Base-by-base conservation (phyloP, 2,329 filamentous ascomycete genomes). In the Penicillium sp. region DNA sequence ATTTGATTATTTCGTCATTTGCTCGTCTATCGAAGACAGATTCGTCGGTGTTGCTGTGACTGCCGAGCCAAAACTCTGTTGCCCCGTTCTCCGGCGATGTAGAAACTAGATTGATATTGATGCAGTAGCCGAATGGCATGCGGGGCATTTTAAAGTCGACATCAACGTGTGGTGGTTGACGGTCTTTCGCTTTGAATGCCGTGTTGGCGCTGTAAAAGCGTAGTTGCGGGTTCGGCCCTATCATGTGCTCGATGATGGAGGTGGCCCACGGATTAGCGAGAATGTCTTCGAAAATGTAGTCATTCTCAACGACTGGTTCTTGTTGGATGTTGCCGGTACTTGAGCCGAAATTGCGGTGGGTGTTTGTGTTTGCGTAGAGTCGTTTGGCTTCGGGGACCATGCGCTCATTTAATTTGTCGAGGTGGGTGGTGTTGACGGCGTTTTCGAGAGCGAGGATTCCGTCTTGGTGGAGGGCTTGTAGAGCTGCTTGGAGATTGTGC, bases 51-150 rank as follows among this genome's bases (percentile, higher is more conserved):
- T 77, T 76, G n/a, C 69, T 61, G 64, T 84, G 82, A 0, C 78
- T 81, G 1, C 82, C 82, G 0, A 80, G 75, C 82, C 82, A 84
- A 16, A 84, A 69, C 67, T 84, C 82, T 0, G 82, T 85, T 1
- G 77, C 75, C 16, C 82, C 82, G 55, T 83, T 83, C 14, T 78
- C 69, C 1, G 78, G 73, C 3, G 75, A 74, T 46, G 79, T 79
- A 30, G 80, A 78, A 7, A 83, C 74, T 6, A 84, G 75, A 52
- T 78, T 79, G 45, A 81, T 75, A 64, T 84, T 84, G 51, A 82
- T 69, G 19, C 80, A 80, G 35, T 80, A 75, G 0, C 78, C 80
- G 57, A 82, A 84, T 1, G 81, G 80, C 52, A 84, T 80, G 25
- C 78, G 75, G 0, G 80, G 79, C 59, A 85, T 82, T 28, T 80